Evolutionary conservation across 2,329 filamentous ascomycete genomes (phyloP), one percentile per base, ranked within the genome.

Genomic region (Zymoseptoria passerinii): DNA sequence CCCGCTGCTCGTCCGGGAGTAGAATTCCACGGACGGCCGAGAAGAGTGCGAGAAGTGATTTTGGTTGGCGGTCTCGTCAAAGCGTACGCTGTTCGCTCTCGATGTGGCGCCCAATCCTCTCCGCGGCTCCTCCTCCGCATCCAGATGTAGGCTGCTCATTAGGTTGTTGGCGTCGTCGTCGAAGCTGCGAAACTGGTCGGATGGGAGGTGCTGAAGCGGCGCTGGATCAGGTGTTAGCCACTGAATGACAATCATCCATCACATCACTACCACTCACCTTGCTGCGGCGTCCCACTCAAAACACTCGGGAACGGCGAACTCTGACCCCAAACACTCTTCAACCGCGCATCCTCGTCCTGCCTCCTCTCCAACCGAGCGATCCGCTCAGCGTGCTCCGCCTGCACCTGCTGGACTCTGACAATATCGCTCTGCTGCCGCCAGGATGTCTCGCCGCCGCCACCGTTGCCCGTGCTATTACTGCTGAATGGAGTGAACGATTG

Each of bases 51-150:
- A 87, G 83, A 94, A 95, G 72, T 91, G 91, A 52, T 90, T 88
- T 67, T 96, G 91, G 66, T 96, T 85, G 13, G 92, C 92, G 70
- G 90, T 96, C 72, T 97, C 92, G 70, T 97, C 94, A 68, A 99
- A 99, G 44, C 94, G 89, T 66, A 99, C 94, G 70, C 94, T 97
- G 72, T 97, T 97, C 52, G 94, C 92, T 66, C 94, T 83, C 18
- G 94, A 99, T 18, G 90, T 88, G 19, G 89, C 90, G 56, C 94
- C 90, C 63, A 92, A 84, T 35, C 61, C 67, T 61, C 70, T 65
- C 58, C 90, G 86, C 29, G 89, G 89, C 70, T 92, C 88, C 62
- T 97, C 91, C 62, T 96, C 92, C 4, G 87, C 82, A 63, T 96
- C 92, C 6, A 97, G 80, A 59, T 92, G 89, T 58, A 96, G 81